Evolutionary conservation across 1,284 basidiomycete species (phyloP), one percentile per base, ranked within the genome.

Genomic region (Cerrena zonata): DNA sequence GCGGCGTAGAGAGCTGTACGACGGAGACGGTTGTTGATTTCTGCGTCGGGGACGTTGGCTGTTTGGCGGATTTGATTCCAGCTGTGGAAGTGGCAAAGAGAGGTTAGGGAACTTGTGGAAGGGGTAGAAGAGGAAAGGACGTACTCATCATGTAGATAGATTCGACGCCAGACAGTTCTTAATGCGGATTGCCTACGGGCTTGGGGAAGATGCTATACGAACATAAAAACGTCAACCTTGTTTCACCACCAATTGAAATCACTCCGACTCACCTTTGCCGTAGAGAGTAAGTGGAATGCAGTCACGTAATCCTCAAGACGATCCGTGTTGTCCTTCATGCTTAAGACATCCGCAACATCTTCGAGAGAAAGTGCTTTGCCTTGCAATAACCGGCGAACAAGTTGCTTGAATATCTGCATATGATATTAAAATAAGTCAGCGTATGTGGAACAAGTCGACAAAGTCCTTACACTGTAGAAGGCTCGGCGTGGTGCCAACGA

Each of bases 121-220:
- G 12, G 18, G 22, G 38, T 30, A 46, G 37, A 26, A 25, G 47
- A 36, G 13, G 36, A 42, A 30, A n/a, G 25, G 7, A 72, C 84
- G 60, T 64, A 94, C 91, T 96, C 84, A 64, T 97, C 93, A 49
- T 89, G 82, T 40, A 89, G 75, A 61, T 91, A 94, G 43, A 94
- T 80, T 25, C 94, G 75, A 36, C 93, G 77, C 94, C 94, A 97
- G 18, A 91, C 76, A 26, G 79, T 80, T 39, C 82, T 73, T 60
- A 91, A 77, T 2, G 88, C 84, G 25, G 87, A 80, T 34, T 77
- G 62, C 62, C 77, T 78, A 46, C 94, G 75, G 21, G 78, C 78
- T 51, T 84, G 80, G 0, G 91, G 90, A 2, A 91, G 64, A 51
- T 78, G 74, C 30, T 34, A 15, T 7, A 34, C 7, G n/a, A n/a